Conservation (phyloP, 2,329 filamentous ascomycete genomes). For the Sphaceloma murrayae region DNA sequence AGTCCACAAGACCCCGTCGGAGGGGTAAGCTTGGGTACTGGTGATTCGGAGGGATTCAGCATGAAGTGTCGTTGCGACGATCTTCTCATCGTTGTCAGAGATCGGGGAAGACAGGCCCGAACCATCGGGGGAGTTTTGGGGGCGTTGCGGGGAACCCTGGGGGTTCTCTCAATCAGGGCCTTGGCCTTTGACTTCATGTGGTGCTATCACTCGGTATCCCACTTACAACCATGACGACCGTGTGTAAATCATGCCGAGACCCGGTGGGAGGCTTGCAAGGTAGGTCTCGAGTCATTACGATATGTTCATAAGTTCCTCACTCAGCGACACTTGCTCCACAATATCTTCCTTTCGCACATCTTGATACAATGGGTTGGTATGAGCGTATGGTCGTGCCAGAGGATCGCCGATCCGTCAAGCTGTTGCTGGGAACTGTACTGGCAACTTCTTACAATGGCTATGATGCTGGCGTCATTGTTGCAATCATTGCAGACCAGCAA, state of each 20-base stretch:
- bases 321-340: too few relatives aligned
- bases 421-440: conserved; percentile 35
- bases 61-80: neutral
- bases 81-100: conserved; percentile 1
- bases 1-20: conserved; percentile 4
- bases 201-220: neutral
- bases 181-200: conserved; percentile 4
- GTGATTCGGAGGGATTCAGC: neutral
- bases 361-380: conserved; percentile 25
- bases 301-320: too few relatives aligned
- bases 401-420: conserved; percentile 32
- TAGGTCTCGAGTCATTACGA: conserved; percentile 5
- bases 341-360: neutral
- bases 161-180: neutral
- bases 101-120: conserved; percentile 9
- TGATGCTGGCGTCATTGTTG: conserved; percentile 37
- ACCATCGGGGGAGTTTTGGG: conserved; percentile 9
- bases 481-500: conserved; percentile 36
- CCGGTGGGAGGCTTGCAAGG: neutral
- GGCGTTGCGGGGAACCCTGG: conserved; percentile 7
- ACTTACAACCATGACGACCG: neutral
- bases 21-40: conserved; percentile 2
- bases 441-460: conserved; percentile 37
- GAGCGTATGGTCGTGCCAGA: conserved; percentile 32
- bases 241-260: conserved; percentile 1